A percentile compares a stretch with the other conserved stretches of the same genome.
phyloP scores from a whole-genome alignment of 2,329 filamentous ascomycete genomes.

The Blastomyces emzantsi region DNA sequence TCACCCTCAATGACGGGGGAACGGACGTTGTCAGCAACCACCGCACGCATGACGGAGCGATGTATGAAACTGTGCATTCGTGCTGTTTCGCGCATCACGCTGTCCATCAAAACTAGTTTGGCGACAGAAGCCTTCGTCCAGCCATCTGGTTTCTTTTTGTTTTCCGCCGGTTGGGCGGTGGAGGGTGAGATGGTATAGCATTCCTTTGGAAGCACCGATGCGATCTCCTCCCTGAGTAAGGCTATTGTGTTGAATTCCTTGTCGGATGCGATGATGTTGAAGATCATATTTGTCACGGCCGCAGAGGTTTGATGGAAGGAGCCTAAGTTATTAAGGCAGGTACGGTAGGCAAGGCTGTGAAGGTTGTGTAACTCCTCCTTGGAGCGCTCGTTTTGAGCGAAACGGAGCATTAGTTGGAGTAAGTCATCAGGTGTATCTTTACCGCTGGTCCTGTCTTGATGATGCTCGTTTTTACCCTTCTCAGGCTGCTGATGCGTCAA shows the following conservation, averaged over 20 bases:
- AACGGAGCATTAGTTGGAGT: constrained; percentile 38
- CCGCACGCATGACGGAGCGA: constrained; percentile 22
- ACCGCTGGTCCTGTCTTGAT: constrained; percentile 13
- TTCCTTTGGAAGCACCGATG: constrained; percentile 20
- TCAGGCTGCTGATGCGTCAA: not conserved
- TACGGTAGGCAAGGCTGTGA: constrained; percentile 17
- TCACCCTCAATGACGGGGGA: not conserved
- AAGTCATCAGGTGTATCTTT: constrained; percentile 31
- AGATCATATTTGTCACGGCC: constrained; percentile 34
- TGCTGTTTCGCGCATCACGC: constrained; percentile 38
- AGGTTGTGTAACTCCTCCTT: constrained; percentile 31
- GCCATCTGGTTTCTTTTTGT: constrained; percentile 17
- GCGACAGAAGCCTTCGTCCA: constrained; percentile 37
- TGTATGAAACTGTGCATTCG: constrained; percentile 27
- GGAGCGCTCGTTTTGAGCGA: constrained; percentile 31
- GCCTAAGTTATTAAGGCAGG: constrained; percentile 21
- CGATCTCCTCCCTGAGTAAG: constrained; percentile 33
- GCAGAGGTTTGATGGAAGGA: constrained; percentile 33
- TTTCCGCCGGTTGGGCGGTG: not conserved
- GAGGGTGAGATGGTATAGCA: not conserved
- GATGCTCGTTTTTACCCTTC: not conserved
- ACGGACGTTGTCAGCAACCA: constrained; percentile 15
- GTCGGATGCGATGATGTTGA: constrained; percentile 32
- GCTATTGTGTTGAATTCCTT: constrained; percentile 32
- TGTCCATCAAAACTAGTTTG: constrained; percentile 36